Percentiles rank a stretch among this genome's conserved stretches.
Conservation (phyloP, 2,329 filamentous ascomycete genomes). For the Epichloe sibirici region DNA sequence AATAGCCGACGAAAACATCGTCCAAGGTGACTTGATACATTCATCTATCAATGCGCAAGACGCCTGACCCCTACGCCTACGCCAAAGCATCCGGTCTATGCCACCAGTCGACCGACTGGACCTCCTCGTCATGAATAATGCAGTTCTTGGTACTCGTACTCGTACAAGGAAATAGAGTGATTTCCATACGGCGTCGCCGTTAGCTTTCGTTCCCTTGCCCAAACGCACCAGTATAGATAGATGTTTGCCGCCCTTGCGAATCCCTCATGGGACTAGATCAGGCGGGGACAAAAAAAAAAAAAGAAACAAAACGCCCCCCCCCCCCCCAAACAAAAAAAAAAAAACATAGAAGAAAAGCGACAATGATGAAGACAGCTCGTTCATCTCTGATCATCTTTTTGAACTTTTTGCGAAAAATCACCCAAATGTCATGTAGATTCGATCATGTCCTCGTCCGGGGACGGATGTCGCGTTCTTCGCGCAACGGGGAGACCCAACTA, state of each 20-base stretch:
- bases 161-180: background rate
- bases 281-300: background rate
- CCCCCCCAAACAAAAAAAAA: background rate
- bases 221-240: background rate
- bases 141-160: slow-evolving; percentile 2
- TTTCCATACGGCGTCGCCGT: background rate
- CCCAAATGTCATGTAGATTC: slow-evolving; percentile 6
- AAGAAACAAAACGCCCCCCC: background rate
- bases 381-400: slow-evolving; percentile 4
- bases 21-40: background rate
- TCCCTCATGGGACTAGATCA: background rate
- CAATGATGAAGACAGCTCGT: background rate
- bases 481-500: background rate
- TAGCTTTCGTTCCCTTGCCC: background rate
- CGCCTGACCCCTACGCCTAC: background rate
- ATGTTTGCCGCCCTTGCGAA: no score
- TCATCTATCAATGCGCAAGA: background rate
- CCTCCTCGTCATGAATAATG: slow-evolving; percentile 1
- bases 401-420: background rate
- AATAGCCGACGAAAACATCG: background rate
- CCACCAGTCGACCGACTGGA: no score
- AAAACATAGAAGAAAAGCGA: background rate
- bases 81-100: no score
- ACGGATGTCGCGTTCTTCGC: no score
- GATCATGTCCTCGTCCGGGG: background rate